Percentiles rank a stretch among this genome's conserved stretches.
Evolutionary conservation across 2,329 filamentous ascomycete genomes (phyloP).

Genomic region (Clonostachys byssicola): DNA sequence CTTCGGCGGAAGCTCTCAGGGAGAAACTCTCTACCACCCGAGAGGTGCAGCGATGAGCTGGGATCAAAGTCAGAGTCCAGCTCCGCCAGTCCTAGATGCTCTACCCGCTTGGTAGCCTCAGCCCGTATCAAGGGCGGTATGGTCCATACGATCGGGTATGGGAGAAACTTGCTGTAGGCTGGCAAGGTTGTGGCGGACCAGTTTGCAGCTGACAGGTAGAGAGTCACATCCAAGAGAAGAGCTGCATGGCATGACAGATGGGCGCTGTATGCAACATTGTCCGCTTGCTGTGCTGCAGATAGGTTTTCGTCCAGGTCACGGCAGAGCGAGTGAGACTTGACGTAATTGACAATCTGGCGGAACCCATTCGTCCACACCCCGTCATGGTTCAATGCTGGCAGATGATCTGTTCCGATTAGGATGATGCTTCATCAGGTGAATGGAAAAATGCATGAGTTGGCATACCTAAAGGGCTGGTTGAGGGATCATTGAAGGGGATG

Average conservation of each 20-base stretch:
- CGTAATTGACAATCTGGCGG: conserved; percentile 53
- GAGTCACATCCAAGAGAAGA: conserved; percentile 76
- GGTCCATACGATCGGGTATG: conserved; percentile 86
- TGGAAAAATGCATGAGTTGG: conserved; percentile 9
- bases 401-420: conserved; percentile 32
- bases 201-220: conserved; percentile 88
- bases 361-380: conserved; percentile 57
- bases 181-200: conserved; percentile 75
- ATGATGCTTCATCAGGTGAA: background rate
- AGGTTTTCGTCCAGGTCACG: conserved; percentile 32
- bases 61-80: conserved; percentile 57
- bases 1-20: conserved; percentile 33
- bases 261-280: conserved; percentile 51
- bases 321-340: conserved; percentile 32
- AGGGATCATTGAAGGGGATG: conserved; percentile 69
- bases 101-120: conserved; percentile 65
- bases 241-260: conserved; percentile 74
- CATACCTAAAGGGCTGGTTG: conserved; percentile 67
- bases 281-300: conserved; percentile 34
- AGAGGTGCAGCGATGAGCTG: conserved; percentile 27
- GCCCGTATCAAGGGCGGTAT: conserved; percentile 70
- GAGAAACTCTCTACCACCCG: conserved; percentile 25
- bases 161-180: conserved; percentile 73
- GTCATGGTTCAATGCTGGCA: conserved; percentile 50
- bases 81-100: conserved; percentile 64